Evolutionary conservation across 768 basidiomycete genomes (phyloP), one percentile per base, ranked within the genome.

Genomic region (Rhodotorula taiwanensis): DNA sequence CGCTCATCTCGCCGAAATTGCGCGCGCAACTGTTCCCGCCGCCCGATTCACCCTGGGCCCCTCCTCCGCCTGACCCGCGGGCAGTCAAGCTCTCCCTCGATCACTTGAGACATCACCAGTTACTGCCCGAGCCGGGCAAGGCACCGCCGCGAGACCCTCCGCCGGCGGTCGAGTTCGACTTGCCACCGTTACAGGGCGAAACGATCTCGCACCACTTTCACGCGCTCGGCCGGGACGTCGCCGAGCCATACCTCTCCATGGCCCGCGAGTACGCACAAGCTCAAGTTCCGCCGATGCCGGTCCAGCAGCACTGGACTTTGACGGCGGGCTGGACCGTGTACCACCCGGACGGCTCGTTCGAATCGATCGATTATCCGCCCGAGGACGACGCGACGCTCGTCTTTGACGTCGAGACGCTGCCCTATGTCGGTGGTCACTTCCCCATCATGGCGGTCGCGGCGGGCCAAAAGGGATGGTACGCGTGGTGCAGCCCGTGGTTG

Each of bases 321-420:
- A 69, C 77, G 76, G 83, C 75, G 79, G 94, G 94, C 18, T 98
- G 94, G 95, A 93, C 89, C 5, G 86, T 86, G 71, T 97, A 97
- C 72, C 73, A 83, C 64, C 78, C 81, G 3, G 89, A 94, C 71
- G 93, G 92, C 3, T 84, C 85, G 27, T 81, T 79, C 72, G 86
- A 89, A 72, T 81, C 82, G 15, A 86, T 93, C 56, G 78, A 82
- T 5, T 84, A 78, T 71, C 87, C 77, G 18, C 42, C 86, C 0
- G 79, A 80, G 57, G 79, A 81, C 1, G 77, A 84, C 47, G 57
- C 54, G 30, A 80, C 87, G 80, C 82, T 98, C 67, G 82, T 83
- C 15, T 95, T 98, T 71, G 95, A 99, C 74, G 88, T 98, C 58
- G 93, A 99, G 77, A 91, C 89, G 0, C 81, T 98, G 81, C 88